These are phyloP conservation scores for Beauveria rudraprayagi DNA, from an alignment of 2,329 filamentous ascomycete species.

Conservation along the genomic window DNA sequence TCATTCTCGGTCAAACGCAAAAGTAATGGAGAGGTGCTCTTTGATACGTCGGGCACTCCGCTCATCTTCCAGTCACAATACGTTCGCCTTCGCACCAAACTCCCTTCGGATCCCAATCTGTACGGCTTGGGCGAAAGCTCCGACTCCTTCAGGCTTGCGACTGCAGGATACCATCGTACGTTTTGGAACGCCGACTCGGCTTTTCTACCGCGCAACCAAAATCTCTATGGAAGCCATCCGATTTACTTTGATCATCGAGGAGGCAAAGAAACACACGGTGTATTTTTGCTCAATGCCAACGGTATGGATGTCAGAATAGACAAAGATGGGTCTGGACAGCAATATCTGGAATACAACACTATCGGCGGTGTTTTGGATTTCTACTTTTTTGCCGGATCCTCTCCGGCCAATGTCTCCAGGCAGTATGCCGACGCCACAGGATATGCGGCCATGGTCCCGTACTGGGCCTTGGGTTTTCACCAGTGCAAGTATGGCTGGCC, in stretches of 20 bases:
- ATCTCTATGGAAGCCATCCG: constrained; percentile 66
- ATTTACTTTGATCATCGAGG: constrained; percentile 67
- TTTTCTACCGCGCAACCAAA: constrained; percentile 49
- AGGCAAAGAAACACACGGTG: constrained; percentile 46
- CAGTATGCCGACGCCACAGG: constrained; percentile 53
- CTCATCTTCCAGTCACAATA: constrained; percentile 76
- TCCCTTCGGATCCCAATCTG: constrained; percentile 61
- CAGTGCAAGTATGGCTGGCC: constrained; percentile 58
- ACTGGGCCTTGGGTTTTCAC: constrained; percentile 55
- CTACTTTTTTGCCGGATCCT: constrained; percentile 55
- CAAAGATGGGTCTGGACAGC: constrained; percentile 49
- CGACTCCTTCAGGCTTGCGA: constrained; percentile 61
- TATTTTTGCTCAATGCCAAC: constrained; percentile 65
- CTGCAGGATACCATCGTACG: constrained; percentile 46
- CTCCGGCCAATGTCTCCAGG: constrained; percentile 47
- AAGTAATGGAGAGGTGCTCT: constrained; percentile 44
- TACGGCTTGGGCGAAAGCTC: constrained; percentile 76
- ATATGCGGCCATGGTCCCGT: constrained; percentile 53
- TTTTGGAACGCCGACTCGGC: constrained; percentile 61
- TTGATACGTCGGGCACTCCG: constrained; percentile 58
- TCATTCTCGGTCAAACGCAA: constrained; percentile 51
- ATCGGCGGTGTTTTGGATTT: constrained; percentile 70
- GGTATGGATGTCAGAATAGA: constrained; percentile 73
- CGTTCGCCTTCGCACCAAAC: constrained; percentile 59
- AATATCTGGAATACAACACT: constrained; percentile 73